Base-by-base conservation (phyloP, 2,329 filamentous ascomycete species). In the Capronia americana region DNA sequence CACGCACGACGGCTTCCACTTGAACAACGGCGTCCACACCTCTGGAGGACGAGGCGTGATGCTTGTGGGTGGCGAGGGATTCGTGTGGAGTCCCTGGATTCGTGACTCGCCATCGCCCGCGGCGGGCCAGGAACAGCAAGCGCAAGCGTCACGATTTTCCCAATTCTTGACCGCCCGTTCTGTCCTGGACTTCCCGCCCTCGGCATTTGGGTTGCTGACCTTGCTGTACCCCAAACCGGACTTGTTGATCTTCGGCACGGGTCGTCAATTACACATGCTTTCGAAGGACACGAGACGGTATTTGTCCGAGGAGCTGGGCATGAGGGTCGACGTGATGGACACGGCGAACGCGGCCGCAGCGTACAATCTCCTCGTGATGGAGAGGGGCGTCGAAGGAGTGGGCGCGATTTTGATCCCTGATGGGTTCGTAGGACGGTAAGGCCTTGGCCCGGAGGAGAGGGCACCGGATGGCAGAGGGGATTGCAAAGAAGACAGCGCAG, bases 341-440 rank as follows among this genome's bases (percentile, higher is more conserved):
- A 98, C 95, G 34, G 85, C 92, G 69, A 98, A 98, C 79, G 95
- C 95, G 8, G 92, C 94, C 1, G 90, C 93, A 38, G 93, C 97
- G 77, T 99, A 95, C 78, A 99, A 99, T 76, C 77, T 99, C 74
- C 81, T 99, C 62, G 94, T 93, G n/a, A 98, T 93, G 20, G 95
- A 99, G 81, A 84, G 95, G 59, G 94, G 95, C 1, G 57, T 67
- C 4, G 65, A 63, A 20, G 88, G 95, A 5, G 85, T 88, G 23
- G 90, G 94, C 74, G 88, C 62, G 17, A 56, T 70, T 63, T 61
- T 70, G 68, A 66, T 70, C 30, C 68, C 68, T 0, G 59, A 68
- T 24, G 68, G 68, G 24, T 70, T 67, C 51, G 26, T 26, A 20
- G 68, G 68, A 4, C 30, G 28, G 38, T 63, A 28, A 48, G 10